phyloP scores from a whole-genome alignment of 2,329 filamentous ascomycete genomes.

The Diaporthe sp. region DNA sequence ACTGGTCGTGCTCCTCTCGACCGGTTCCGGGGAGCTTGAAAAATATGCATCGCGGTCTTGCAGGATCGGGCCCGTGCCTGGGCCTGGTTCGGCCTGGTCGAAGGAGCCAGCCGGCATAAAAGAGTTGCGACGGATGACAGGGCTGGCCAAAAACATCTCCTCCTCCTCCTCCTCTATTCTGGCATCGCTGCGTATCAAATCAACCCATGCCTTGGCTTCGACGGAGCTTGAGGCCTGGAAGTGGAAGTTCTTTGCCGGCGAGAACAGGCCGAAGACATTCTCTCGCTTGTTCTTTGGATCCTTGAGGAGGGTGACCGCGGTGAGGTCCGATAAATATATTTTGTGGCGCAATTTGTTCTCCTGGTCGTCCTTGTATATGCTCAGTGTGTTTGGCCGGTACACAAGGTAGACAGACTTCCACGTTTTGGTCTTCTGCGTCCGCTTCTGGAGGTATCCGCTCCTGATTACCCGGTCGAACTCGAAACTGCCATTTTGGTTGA shows the following conservation, averaged over 20 bases:
- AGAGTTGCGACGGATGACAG: constrained; percentile 66
- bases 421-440: constrained; percentile 94
- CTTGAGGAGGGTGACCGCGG: constrained; percentile 88
- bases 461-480: constrained; percentile 96
- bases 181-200: constrained; percentile 82
- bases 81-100: constrained; percentile 34
- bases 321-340: constrained; percentile 89
- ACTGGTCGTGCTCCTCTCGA: constrained; percentile 54
- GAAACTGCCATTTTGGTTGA: constrained; percentile 96
- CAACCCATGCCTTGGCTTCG: constrained; percentile 90
- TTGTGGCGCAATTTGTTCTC: constrained; percentile 92
- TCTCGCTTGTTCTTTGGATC: constrained; percentile 90
- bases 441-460: constrained; percentile 86
- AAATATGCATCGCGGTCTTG: constrained; percentile 59
- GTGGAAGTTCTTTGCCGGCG: constrained; percentile 91
- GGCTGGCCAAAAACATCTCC: constrained; percentile 82
- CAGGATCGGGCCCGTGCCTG: constrained; percentile 41
- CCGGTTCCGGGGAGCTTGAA: constrained; percentile 75
- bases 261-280: constrained; percentile 93
- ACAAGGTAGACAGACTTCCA: constrained; percentile 95
- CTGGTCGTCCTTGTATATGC: constrained; percentile 92
- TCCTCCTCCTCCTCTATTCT: constrained; percentile 91
- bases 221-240: constrained; percentile 81
- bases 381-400: constrained; percentile 89
- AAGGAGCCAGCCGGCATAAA: constrained; percentile 49